phyloP scores from a whole-genome alignment of 164 flowering plant species.

The Protea cynaroides region DNA sequence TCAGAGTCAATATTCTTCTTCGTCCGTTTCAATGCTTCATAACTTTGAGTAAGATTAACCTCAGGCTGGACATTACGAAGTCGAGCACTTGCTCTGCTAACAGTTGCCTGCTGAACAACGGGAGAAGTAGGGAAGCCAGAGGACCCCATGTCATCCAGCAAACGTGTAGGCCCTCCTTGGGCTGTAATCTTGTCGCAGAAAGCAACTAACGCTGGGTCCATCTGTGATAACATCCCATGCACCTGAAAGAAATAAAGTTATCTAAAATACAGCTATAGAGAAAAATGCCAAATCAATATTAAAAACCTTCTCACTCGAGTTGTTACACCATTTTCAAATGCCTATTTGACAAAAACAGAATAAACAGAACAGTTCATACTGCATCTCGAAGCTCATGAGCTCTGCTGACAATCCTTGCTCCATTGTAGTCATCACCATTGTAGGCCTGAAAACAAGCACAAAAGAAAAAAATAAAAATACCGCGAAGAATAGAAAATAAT shows the following conservation, averaged over 20 bases:
- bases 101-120: slow-evolving; percentile 60
- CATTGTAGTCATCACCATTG: slow-evolving; percentile 94
- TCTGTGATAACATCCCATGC: slow-evolving; percentile 93
- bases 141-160: slow-evolving; percentile 60
- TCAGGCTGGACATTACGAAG: slow-evolving; percentile 95
- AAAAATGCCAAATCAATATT: not conserved
- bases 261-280: not conserved
- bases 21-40: slow-evolving; percentile 63
- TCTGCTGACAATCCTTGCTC: slow-evolving; percentile 95
- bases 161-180: slow-evolving; percentile 75
- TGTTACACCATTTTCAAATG: too few species aligned
- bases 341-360: slow-evolving; percentile 1
- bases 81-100: slow-evolving; percentile 88
- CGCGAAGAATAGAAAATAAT: not conserved
- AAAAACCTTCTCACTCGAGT: too few species aligned
- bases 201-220: slow-evolving; percentile 86
- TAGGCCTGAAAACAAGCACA: slow-evolving; percentile 46
- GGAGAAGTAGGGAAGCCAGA: slow-evolving; percentile 45
- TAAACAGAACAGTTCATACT: slow-evolving; percentile 43
- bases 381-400: slow-evolving; percentile 93
- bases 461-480: not conserved
- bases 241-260: slow-evolving; percentile 46
- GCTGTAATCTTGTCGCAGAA: slow-evolving; percentile 92
- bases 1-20: slow-evolving; percentile 58
- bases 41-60: slow-evolving; percentile 72